Conservation (phyloP, 2,329 filamentous ascomycete genomes). For the Aspergillus udagawae region DNA sequence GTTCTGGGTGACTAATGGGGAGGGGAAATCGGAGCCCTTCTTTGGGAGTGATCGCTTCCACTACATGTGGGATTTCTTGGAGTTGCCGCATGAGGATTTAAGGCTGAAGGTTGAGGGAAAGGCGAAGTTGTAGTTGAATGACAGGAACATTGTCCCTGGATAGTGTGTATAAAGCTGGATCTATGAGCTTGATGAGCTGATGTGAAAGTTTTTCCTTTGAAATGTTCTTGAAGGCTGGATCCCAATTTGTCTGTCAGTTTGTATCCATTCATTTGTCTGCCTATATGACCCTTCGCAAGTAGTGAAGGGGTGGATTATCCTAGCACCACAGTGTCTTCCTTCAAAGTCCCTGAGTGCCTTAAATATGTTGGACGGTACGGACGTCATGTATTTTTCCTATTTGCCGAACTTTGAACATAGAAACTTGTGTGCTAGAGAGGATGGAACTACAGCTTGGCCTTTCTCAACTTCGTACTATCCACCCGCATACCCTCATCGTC, state of each 20-base stretch:
- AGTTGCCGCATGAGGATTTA: conserved; percentile 41
- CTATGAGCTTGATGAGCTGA: neutral
- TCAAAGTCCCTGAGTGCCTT: too few relatives aligned
- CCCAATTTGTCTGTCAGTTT: neutral
- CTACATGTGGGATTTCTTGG: conserved; percentile 65
- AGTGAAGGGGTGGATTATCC: neutral
- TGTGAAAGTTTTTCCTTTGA: neutral
- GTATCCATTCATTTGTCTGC: neutral
- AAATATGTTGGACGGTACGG: neutral
- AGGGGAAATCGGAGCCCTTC: conserved; percentile 62
- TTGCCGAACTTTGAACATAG: neutral
- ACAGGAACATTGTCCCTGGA: neutral
- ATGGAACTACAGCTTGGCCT: conserved; percentile 21
- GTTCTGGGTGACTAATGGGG: conserved; percentile 57
- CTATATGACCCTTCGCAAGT: neutral
- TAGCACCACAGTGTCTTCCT: too few relatives aligned
- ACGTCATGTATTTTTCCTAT: neutral
- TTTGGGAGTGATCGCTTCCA: conserved; percentile 69
- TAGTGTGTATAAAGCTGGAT: neutral
- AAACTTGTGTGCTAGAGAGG: neutral
- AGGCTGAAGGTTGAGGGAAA: conserved; percentile 5
- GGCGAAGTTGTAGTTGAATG: conserved; percentile 6
- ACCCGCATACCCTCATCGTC: conserved; percentile 71
- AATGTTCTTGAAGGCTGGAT: neutral
- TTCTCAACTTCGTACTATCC: conserved; percentile 55